Conservation (phyloP, 441 rosid genomes). For the Gossypium davidsonii region DNA sequence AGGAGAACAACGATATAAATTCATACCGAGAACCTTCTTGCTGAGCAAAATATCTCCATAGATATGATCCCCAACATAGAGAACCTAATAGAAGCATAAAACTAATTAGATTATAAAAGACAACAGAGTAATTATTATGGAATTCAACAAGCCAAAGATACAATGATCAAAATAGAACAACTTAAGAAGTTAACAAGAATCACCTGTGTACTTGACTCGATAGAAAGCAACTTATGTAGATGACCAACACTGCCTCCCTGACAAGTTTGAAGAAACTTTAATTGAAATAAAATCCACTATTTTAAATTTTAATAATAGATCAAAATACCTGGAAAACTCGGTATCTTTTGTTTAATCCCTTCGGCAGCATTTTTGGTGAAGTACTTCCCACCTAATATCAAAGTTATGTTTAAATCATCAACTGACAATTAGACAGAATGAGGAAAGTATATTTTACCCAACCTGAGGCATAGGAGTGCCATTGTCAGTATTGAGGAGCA, state of each 20-base stretch:
- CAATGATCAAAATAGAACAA: not conserved
- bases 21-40: conserved; percentile 89
- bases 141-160: conserved; percentile 1
- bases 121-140: not conserved
- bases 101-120: conserved; percentile 13
- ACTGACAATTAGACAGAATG: conserved; percentile 1
- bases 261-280: conserved; percentile 11
- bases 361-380: conserved; percentile 33
- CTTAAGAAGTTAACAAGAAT: not conserved
- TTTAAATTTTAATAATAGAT: not conserved
- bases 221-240: conserved; percentile 93
- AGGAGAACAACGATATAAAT: conserved; percentile 16
- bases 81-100: conserved; percentile 46
- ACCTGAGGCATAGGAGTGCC: conserved; percentile 97
- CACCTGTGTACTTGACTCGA: conserved; percentile 95
- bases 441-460: conserved; percentile 8
- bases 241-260: conserved; percentile 95
- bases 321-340: conserved; percentile 65
- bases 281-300: not conserved
- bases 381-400: conserved; percentile 54
- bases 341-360: conserved; percentile 41
- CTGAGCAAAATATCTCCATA: conserved; percentile 96
- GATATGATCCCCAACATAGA: conserved; percentile 97
- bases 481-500: conserved; percentile 89
- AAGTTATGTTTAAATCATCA: not conserved